Evolutionary conservation across 768 basidiomycete genomes (phyloP), one percentile per base, ranked within the genome.

Genomic region (Coprinopsis cinerea): DNA sequence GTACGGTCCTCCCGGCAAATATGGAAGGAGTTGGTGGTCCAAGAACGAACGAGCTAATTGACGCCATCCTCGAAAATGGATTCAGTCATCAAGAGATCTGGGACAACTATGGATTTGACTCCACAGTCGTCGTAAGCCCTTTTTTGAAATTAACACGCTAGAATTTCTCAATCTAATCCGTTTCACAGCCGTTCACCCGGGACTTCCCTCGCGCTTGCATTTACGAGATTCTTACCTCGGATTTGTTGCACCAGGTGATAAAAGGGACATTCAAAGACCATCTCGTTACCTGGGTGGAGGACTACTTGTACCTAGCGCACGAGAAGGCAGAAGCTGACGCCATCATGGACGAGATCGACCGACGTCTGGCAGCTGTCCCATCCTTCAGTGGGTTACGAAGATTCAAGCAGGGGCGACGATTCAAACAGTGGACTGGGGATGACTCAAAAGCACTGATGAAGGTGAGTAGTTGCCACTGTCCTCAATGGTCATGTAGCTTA

Each of bases 391-490:
- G 54, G 1, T 51, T 66, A 3, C 56, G 44, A 1, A 53, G 47
- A 3, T 69, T 69, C 47, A 57, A 58, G 10, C 55, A 65, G 44
- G 67, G 67, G 1, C 51, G 53, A 0, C 35, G 53, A 7, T 68
- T 67, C 49, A 57, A 63, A 22, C 65, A 69, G 39, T 70, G 68
- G 68, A 70, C 64, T 5, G 65, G 67, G 0, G 59, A 70, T 45
- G 64, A 71, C 43, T 71, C 66, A 0, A 69, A 69, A 42, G 67
- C 57, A 0, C 47, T 69, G 0, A 71, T 71, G 66, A 69, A 70
- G 62, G n/a, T n/a, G n/a, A n/a, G 65, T 67, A 42, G 9, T 34
- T 34, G 9, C 30, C 48, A 28, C 2, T 23, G 15, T 14, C 15
- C 10, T 49, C 7, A 13, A 37, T 32, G 15, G 13, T 23, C 11